Evolutionary conservation across 805 yeast species (phyloP).

Genomic region (Candida xiaguanensis): DNA sequence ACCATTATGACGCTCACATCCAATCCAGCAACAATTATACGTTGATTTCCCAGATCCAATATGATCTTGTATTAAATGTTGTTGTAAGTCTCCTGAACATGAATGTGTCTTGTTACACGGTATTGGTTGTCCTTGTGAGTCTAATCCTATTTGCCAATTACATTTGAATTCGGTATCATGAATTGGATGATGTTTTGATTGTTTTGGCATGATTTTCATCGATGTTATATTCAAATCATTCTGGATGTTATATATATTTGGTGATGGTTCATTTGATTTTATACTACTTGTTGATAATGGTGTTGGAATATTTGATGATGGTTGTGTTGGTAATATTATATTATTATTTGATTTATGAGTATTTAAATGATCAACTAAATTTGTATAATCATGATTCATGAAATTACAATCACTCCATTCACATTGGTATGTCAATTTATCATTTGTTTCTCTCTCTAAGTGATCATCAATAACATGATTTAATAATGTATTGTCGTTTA

Average conservation of each 20-base stretch:
- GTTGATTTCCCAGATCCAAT: conserved; percentile 67
- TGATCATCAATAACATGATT: conserved; percentile 46
- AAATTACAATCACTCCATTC: conserved; percentile 76
- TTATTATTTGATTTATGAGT: conserved; percentile 20
- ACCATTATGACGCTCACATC: conserved; percentile 60
- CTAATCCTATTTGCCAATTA: conserved; percentile 36
- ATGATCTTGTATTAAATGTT: conserved; percentile 67
- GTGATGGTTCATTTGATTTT: conserved; percentile 12
- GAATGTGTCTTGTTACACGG: conserved; percentile 51
- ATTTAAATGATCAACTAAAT: conserved; percentile 53
- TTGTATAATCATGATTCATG: conserved; percentile 47
- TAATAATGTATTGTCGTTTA: conserved; percentile 30
- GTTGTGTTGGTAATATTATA: background rate
- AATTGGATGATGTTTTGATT: conserved; percentile 5
- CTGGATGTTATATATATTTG: background rate
- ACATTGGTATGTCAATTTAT: conserved; percentile 41
- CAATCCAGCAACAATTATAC: conserved; percentile 75
- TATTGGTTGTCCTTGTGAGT: conserved; percentile 24
- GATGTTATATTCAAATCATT: conserved; percentile 27
- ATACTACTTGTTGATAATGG: conserved; percentile 9
- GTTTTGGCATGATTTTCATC: conserved; percentile 29
- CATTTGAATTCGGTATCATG: conserved; percentile 40
- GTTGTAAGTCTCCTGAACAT: conserved; percentile 59
- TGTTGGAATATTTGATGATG: conserved; percentile 10
- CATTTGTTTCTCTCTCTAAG: conserved; percentile 24